These are phyloP conservation scores for Suillus subalutaceus DNA, from an alignment of 768 basidiomycete species.

Conservation along the genomic window DNA sequence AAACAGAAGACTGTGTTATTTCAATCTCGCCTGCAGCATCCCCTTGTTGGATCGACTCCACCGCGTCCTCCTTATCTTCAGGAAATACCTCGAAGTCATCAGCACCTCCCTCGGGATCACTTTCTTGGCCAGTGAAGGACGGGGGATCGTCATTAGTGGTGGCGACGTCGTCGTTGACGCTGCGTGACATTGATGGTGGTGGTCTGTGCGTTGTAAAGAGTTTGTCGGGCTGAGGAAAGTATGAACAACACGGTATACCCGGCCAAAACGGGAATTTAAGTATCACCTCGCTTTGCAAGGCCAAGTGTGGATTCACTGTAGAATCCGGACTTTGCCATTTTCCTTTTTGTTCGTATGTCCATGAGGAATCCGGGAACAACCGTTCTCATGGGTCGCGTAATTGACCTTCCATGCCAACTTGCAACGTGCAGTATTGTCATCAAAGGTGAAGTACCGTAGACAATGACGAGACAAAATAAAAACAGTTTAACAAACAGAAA, in stretches of 20 bases:
- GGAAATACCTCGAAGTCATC: constrained; percentile 33
- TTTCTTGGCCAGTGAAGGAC: constrained; percentile 50
- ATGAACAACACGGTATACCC: constrained; percentile 32
- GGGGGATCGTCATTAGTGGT: constrained; percentile 22
- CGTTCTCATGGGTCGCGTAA: not conserved
- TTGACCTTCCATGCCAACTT: not conserved
- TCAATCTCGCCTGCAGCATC: constrained; percentile 15
- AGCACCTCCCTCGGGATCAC: constrained; percentile 63
- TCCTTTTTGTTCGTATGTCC: not conserved
- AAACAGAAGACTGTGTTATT: constrained; percentile 21
- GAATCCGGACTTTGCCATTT: not conserved
- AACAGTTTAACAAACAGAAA: not conserved
- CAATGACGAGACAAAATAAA: not conserved
- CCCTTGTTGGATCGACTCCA: constrained; percentile 20
- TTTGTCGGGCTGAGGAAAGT: constrained; percentile 26
- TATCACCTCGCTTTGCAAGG: constrained; percentile 2
- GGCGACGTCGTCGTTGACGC: constrained; percentile 21
- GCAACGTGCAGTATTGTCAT: not conserved
- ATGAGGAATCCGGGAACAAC: not conserved
- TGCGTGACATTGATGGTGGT: constrained; percentile 30
- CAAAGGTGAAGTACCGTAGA: not conserved
- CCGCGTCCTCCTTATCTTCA: constrained; percentile 15
- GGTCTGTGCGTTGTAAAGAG: constrained; percentile 34
- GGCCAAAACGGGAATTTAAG: constrained; percentile 5
- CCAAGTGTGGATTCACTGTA: not conserved